Evolutionary conservation across 2,329 filamentous ascomycete genomes (phyloP).

Genomic region (Microdochium nivale): DNA sequence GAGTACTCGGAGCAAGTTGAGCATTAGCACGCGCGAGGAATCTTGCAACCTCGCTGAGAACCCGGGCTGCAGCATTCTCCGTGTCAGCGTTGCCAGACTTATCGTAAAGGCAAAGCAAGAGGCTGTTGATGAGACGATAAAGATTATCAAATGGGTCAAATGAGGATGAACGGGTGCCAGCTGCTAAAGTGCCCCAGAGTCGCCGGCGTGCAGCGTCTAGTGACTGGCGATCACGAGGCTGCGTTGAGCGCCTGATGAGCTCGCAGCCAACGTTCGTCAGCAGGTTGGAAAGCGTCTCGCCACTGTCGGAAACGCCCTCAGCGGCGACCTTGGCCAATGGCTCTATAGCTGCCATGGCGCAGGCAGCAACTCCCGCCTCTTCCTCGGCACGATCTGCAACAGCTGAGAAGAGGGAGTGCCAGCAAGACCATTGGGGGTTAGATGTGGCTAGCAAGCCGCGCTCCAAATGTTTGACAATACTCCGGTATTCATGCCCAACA

Average conservation of each 20-base stretch:
- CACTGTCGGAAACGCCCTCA: conserved; percentile 20
- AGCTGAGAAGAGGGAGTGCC: conserved; percentile 47
- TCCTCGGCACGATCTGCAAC: conserved; percentile 47
- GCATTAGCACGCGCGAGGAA: conserved; percentile 42
- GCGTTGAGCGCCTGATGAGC: conserved; percentile 36
- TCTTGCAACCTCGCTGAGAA: conserved; percentile 43
- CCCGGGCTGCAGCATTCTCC: conserved; percentile 26
- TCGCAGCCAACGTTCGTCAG: conserved; percentile 27
- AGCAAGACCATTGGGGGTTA: conserved; percentile 35
- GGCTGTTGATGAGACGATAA: conserved; percentile 48
- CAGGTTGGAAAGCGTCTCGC: conserved; percentile 12
- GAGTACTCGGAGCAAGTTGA: conserved; percentile 42
- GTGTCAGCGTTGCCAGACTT: conserved; percentile 28
- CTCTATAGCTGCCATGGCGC: conserved; percentile 61
- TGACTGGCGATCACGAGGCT: conserved; percentile 52
- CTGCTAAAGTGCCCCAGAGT: conserved; percentile 52
- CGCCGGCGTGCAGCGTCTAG: conserved; percentile 56
- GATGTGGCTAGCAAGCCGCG: conserved; percentile 45
- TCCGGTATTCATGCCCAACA: conserved; percentile 61
- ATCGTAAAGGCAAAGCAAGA: conserved; percentile 47
- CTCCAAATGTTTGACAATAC: conserved; percentile 59
- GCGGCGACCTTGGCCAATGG: conserved; percentile 53
- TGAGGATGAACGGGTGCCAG: conserved; percentile 28
- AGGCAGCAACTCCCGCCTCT: conserved; percentile 59
- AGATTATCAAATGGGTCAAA: conserved; percentile 59